Conservation (phyloP, 331 rosid genomes). For the Acacia pycnantha region DNA sequence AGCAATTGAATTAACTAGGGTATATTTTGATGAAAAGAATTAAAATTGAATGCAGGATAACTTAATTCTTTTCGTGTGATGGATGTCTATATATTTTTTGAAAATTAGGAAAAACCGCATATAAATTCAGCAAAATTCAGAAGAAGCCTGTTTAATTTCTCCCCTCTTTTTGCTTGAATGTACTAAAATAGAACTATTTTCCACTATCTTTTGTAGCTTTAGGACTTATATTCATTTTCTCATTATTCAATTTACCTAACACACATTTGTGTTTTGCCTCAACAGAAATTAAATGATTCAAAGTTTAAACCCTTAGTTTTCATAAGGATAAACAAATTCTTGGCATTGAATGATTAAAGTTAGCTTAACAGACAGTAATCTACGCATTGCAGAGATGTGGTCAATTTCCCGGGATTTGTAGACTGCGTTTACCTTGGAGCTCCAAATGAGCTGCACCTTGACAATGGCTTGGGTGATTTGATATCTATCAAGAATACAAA, state of each 20-base stretch:
- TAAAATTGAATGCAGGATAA: background rate
- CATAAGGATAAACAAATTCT: constrained; percentile 14
- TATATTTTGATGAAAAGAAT: background rate
- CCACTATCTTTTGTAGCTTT: background rate
- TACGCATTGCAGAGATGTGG: constrained; percentile 59
- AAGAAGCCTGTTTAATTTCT: background rate
- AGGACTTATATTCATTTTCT: background rate
- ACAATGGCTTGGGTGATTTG: constrained; percentile 85
- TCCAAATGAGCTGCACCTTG: constrained; percentile 68
- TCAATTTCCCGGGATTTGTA: constrained; percentile 94
- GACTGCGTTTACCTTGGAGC: constrained; percentile 80
- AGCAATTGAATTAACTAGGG: background rate
- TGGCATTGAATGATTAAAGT: constrained; percentile 19
- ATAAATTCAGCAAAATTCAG: background rate
- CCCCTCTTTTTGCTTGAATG: constrained; percentile 9
- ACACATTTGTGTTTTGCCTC: background rate
- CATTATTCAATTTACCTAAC: background rate
- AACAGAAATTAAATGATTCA: background rate
- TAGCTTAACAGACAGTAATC: constrained; percentile 24
- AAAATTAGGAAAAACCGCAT: background rate
- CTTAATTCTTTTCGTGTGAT: background rate
- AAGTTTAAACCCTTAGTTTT: background rate
- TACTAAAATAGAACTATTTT: background rate
- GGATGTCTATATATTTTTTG: background rate
- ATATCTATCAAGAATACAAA: constrained; percentile 74